A percentile compares a stretch with the other conserved stretches of the same genome.
These are phyloP conservation scores for Taphrina pruni DNA, from an alignment of 1,139 yeast genomes.

Conservation along the genomic window DNA sequence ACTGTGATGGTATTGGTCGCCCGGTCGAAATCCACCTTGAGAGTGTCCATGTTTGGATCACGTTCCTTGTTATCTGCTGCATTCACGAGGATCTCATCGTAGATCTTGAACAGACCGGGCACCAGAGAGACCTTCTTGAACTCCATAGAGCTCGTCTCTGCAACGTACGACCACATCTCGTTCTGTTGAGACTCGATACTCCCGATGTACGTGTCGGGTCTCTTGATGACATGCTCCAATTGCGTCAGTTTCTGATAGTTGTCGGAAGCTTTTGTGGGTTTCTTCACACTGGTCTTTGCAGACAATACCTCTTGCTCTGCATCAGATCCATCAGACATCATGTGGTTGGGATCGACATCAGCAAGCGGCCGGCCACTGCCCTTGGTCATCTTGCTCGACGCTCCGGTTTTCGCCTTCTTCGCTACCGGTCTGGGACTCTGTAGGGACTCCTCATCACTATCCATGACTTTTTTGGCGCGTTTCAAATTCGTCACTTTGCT, in stretches of 20 bases:
- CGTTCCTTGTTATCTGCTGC: slow-evolving; percentile 99
- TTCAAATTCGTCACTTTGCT: slow-evolving; percentile 14
- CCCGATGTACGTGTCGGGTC: slow-evolving; percentile 98
- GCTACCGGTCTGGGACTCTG: slow-evolving; percentile 19
- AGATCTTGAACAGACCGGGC: slow-evolving; percentile 94
- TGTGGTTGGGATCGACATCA: slow-evolving; percentile 7
- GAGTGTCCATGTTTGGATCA: slow-evolving; percentile 84
- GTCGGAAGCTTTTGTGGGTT: slow-evolving; percentile 61
- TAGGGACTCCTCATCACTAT: slow-evolving; percentile 27
- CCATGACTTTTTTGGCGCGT: slow-evolving; percentile 22
- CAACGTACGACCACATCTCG: slow-evolving; percentile 85
- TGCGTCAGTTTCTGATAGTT: slow-evolving; percentile 88
- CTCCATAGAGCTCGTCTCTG: slow-evolving; percentile 71
- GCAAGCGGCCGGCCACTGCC: neutral
- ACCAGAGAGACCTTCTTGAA: slow-evolving; percentile 69
- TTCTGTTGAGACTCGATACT: slow-evolving; percentile 82
- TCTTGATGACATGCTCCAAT: slow-evolving; percentile 90
- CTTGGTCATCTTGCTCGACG: neutral
- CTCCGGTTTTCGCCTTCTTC: slow-evolving; percentile 43
- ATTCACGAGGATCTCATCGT: slow-evolving; percentile 95
- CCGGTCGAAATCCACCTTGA: slow-evolving; percentile 78
- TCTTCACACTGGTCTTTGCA: neutral
- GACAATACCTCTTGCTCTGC: slow-evolving; percentile 41
- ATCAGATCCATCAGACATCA: slow-evolving; percentile 1
- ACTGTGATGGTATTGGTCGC: slow-evolving; percentile 79